These are phyloP conservation scores for Pyrenula aspistea DNA, from an alignment of 495 filamentous ascomycete genomes.

Conservation along the genomic window DNA sequence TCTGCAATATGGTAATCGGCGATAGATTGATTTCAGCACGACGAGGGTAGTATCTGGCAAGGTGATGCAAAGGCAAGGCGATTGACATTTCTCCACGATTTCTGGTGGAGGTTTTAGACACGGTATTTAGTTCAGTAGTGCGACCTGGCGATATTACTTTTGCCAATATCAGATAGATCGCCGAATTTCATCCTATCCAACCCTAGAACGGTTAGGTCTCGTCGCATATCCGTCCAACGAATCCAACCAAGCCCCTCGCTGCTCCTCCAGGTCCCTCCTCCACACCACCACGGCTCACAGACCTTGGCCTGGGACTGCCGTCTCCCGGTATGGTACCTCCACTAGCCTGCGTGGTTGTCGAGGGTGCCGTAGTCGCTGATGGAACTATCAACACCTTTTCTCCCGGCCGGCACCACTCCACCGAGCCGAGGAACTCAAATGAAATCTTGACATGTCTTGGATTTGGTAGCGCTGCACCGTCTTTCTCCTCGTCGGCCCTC, in stretches of 20 bases:
- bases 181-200: too few species aligned
- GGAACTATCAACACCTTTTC: conserved; percentile 68
- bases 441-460: conserved; percentile 53
- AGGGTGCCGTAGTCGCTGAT: conserved; percentile 16
- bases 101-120: too few species aligned
- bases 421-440: conserved; percentile 60
- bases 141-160: too few species aligned
- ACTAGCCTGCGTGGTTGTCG: neutral
- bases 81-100: too few species aligned
- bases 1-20: too few species aligned
- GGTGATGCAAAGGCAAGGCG: too few species aligned
- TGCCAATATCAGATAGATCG: too few species aligned
- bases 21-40: too few species aligned
- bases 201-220: neutral
- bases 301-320: conserved; percentile 5
- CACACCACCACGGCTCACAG: neutral
- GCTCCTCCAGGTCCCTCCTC: neutral
- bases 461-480: too few species aligned
- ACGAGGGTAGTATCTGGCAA: too few species aligned
- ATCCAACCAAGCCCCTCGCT: neutral
- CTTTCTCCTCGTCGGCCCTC: conserved; percentile 16
- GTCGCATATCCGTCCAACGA: neutral
- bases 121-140: too few species aligned
- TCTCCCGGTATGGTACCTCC: neutral
- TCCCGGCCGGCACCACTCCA: conserved; percentile 79